Conservation (phyloP, 2,329 filamentous ascomycete genomes). For the Colletotrichum viniferum region DNA sequence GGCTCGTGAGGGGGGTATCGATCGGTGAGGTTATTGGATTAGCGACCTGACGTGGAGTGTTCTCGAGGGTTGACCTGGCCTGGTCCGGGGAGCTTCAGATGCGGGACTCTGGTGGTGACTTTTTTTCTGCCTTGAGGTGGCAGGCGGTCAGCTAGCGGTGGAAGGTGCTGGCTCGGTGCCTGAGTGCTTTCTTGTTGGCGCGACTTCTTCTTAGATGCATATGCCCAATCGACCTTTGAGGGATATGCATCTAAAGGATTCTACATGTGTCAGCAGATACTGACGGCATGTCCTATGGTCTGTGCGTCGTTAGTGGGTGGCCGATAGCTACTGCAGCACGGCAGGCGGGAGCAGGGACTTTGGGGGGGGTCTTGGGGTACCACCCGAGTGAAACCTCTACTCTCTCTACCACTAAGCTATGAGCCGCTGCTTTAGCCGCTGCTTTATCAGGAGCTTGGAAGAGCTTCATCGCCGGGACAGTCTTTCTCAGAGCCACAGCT, state of each 20-base stretch:
- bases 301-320: neutral
- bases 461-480: neutral
- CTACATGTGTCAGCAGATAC: neutral
- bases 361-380: neutral
- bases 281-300: neutral
- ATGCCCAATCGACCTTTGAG: fast-evolving
- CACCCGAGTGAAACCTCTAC: conserved; percentile 5
- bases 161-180: conserved; percentile 20
- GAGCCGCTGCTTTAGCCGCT: conserved; percentile 14
- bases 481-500: neutral
- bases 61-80: conserved; percentile 20
- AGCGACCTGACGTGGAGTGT: conserved; percentile 21
- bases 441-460: neutral
- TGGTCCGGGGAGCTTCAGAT: conserved; percentile 19
- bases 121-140: conserved; percentile 22
- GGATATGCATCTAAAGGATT: neutral
- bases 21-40: conserved; percentile 16
- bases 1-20: conserved; percentile 15
- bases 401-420: neutral
- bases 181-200: neutral
- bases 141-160: conserved; percentile 17
- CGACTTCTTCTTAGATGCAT: neutral
- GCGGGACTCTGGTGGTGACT: conserved; percentile 21
- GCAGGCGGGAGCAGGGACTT: conserved; percentile 1
- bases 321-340: neutral